Base-by-base conservation (phyloP, 106 monocot genomes). In the Dendrobium officinale region DNA sequence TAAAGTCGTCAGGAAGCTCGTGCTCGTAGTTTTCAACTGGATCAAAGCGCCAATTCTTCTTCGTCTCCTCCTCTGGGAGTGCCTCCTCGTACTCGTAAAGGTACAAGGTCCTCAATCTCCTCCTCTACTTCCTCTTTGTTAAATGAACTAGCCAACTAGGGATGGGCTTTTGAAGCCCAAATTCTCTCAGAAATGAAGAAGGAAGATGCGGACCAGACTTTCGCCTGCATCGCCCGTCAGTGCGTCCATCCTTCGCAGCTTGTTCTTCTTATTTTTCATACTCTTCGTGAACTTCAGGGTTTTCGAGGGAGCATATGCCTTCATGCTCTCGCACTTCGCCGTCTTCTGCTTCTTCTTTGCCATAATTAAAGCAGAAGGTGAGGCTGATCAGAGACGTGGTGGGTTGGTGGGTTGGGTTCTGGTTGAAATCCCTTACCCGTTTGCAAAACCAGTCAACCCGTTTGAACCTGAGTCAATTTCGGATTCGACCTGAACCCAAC, bases 1-100 rank as follows among this genome's bases (percentile, higher is more conserved):
- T n/a, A 3, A 77, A 93, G 27, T 92, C 93, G 8, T 88, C 80
- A 3, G 96, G 96, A n/a, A 98, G 84, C 86, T 98, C 94, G 40
- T 94, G 92, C 85, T 94, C 94, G 72, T 91, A 92, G 58, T 92
- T 92, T 19, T 94, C 97, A 45, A 98, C 97, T 6, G 79, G 83
- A 75, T 98, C 97, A 58, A 82, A 98, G 37, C 94, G 86, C 5
- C 94, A 86, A 81, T 98, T 98, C 82, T 91, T 94, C 78, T 72
- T 78, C 16, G 86, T 59, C 78, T 98, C 97, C 92, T 98, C 97
- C 82, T 85, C 81, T 1, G 97, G 81, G 15, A 88, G 45, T 75
- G 72, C 77, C 83, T 94, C 94, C 73, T 94, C 92, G 79, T 94
- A 92, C 81, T 98, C 97, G 68, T 94, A 98, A 1, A 90, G 37